Evolutionary conservation across 2,329 filamentous ascomycete genomes (phyloP).

Genomic region (Endoconidiophora laricicola): DNA sequence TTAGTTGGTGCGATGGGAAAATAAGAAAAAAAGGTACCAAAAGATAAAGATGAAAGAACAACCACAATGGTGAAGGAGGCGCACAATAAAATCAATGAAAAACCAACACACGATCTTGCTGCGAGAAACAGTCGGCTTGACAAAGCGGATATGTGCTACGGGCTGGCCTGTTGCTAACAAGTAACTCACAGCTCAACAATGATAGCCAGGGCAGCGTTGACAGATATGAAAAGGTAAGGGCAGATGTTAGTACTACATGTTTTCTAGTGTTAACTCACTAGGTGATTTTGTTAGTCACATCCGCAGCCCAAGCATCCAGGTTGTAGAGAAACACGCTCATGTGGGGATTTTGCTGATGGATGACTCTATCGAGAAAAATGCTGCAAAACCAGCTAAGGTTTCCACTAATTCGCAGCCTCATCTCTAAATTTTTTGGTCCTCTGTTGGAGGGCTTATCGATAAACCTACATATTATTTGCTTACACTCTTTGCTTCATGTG

Average conservation of each 20-base stretch:
- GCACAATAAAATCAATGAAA: neutral
- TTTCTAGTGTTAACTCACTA: conserved; percentile 1
- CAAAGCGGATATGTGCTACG: neutral
- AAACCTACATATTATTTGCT: neutral
- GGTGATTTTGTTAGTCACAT: conserved; percentile 10
- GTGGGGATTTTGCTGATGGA: no score
- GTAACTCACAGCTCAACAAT: neutral
- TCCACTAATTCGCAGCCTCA: no score
- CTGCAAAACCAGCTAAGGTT: no score
- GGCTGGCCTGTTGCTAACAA: neutral
- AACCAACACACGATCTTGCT: neutral
- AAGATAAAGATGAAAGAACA: neutral
- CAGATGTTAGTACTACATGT: neutral
- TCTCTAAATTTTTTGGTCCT: neutral
- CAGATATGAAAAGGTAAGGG: conserved; percentile 1
- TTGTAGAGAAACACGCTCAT: no score
- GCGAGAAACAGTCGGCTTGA: neutral
- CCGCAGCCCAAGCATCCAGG: neutral
- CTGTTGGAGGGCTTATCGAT: conserved; percentile 4
- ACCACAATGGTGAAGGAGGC: neutral
- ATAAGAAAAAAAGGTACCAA: conserved; percentile 1
- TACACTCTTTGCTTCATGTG: neutral
- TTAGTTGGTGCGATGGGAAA: neutral
- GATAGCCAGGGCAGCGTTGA: conserved; percentile 7
- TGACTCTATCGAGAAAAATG: no score